Conservation (phyloP, 768 basidiomycete species). For the Cyclocybe cylindracea region DNA sequence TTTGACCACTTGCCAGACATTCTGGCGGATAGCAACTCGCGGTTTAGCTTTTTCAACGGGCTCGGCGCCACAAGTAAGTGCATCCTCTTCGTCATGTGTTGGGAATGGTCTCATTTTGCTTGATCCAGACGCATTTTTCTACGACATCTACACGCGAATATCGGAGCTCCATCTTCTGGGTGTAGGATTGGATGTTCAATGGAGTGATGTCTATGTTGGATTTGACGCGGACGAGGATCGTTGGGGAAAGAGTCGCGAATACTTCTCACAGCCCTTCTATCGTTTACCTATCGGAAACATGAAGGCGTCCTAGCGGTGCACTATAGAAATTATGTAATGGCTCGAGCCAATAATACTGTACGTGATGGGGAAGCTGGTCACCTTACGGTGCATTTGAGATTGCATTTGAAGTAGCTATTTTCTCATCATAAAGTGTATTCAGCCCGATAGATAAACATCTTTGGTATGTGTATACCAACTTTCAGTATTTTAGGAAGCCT, state of each 20-base stretch:
- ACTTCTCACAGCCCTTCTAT: constrained; percentile 79
- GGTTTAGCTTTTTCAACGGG: constrained; percentile 96
- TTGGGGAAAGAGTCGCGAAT: constrained; percentile 78
- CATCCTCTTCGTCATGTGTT: constrained; percentile 1
- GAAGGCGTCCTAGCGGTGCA: constrained; percentile 7
- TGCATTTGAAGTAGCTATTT: no score
- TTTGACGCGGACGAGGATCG: constrained; percentile 51
- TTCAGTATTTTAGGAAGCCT: no score
- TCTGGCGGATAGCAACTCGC: constrained; percentile 69
- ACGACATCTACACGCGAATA: constrained; percentile 88
- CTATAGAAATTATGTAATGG: not conserved
- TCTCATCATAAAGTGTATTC: no score
- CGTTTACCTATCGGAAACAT: constrained; percentile 57
- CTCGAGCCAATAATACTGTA: not conserved
- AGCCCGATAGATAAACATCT: no score
- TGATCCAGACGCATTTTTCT: constrained; percentile 76
- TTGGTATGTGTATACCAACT: no score
- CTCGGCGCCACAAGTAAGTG: constrained; percentile 88
- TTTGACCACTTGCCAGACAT: constrained; percentile 82
- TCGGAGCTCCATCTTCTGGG: constrained; percentile 85
- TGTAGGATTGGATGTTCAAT: constrained; percentile 74
- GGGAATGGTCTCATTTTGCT: constrained; percentile 6
- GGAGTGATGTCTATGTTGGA: constrained; percentile 78
- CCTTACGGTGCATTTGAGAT: no score
- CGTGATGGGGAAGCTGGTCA: not conserved